These are phyloP conservation scores for Ochromonas danica DNA, from an alignment of 108 stramenopile species.

Conservation along the genomic window DNA sequence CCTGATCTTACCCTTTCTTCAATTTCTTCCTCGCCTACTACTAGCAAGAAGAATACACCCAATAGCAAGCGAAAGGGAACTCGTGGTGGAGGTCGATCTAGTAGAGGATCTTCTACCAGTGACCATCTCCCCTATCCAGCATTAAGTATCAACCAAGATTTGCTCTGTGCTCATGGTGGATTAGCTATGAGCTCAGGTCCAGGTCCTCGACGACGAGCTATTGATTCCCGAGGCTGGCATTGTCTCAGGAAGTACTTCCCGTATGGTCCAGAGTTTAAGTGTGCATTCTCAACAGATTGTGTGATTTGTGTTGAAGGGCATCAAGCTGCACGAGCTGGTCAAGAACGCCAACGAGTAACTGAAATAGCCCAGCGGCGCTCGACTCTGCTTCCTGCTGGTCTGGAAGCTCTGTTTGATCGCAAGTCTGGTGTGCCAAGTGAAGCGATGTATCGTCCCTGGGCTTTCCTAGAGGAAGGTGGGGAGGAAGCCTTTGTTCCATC, in stretches of 20 bases:
- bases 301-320: too few species aligned
- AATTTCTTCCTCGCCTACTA: background rate
- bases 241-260: background rate
- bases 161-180: background rate
- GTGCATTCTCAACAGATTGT: too few species aligned
- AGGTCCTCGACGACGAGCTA: background rate
- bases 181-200: background rate
- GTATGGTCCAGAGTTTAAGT: background rate
- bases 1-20: background rate
- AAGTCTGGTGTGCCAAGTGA: background rate
- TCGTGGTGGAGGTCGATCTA: background rate
- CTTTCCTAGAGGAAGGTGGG: too few species aligned
- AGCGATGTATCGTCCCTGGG: too few species aligned
- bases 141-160: background rate
- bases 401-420: background rate
- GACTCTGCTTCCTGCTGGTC: background rate
- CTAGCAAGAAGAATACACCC: background rate
- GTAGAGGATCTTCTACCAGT: background rate
- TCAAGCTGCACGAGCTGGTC: too few species aligned
- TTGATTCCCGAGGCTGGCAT: background rate
- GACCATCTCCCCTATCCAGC: background rate
- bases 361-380: too few species aligned
- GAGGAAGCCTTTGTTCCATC: too few species aligned
- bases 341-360: too few species aligned
- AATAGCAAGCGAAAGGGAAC: background rate